Base-by-base conservation (phyloP, 1,284 basidiomycete genomes). In the Golubevia sp. region DNA sequence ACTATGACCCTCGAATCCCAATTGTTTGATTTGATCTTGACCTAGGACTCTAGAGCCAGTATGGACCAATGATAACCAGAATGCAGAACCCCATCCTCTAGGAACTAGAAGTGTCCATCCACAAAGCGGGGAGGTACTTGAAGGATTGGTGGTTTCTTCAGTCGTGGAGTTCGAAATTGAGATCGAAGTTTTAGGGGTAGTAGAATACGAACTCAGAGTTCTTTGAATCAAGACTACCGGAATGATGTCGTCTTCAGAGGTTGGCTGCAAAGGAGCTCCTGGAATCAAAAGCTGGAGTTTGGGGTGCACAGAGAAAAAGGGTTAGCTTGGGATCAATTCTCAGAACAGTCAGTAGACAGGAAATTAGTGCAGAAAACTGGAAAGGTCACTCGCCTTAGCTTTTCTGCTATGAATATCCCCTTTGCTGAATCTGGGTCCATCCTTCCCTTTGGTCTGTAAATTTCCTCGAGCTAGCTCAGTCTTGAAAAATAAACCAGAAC, bases 41-140 rank as follows among this genome's bases (percentile, higher is more conserved):
- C 78, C 75, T 0, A 79, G 49, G 20, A 80, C 75, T 34, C 30
- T 34, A 5, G 30, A 34, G 30, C 30, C 30, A 5, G 70, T 71
- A 27, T 74, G 65, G 38, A 76, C 66, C 0, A 83, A 71, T 13
- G 75, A 74, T 13, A 71, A 67, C 64, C 72, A 81, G 57, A 81
- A 81, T 1, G 76, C 70, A 1, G 54, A 59, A 21, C 74, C 76
- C 80, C 80, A 83, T 11, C 77, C 79, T 25, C 79, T 72, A 5
- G 80, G 80, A 1, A 81, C 71, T 7, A 83, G 49, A 1, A 83
- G 63, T 0, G 70, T 77, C 59, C 57, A 82, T 2, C 68, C 66
- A 13, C 63, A 23, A 15, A 63, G 11, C 4, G 30, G 30, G 4
- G 30, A 18, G 18, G 5, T 1, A 67, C 54, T 1, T 62, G 58